Conservation (phyloP, 2,329 filamentous ascomycete species). For the Trichoderma endophyticum region DNA sequence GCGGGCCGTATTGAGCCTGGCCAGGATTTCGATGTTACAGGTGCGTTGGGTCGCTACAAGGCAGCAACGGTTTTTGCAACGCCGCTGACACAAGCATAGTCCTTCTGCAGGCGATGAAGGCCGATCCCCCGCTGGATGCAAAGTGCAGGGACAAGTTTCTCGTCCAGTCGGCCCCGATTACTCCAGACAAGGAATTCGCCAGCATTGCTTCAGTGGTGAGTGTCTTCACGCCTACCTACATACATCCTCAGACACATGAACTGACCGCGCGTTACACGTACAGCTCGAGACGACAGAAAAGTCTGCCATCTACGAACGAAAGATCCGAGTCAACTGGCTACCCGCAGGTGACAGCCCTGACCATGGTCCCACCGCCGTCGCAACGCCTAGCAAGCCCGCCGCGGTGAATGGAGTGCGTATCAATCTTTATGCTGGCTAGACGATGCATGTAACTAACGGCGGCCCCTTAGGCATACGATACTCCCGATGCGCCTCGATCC, state of each 20-base stretch:
- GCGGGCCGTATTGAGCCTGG: conserved; percentile 92
- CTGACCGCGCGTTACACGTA: not conserved
- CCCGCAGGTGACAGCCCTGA: conserved; percentile 51
- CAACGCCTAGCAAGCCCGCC: conserved; percentile 43
- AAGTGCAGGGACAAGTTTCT: conserved; percentile 98
- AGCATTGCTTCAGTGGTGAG: conserved; percentile 79
- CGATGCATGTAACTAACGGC: not conserved
- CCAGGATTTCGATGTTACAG: conserved; percentile 86
- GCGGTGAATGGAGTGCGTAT: conserved; percentile 41
- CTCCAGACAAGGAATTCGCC: conserved; percentile 76
- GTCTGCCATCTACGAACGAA: conserved; percentile 79
- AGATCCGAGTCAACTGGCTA: conserved; percentile 89
- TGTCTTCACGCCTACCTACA: conserved; percentile 13
- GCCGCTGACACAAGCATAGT: conserved; percentile 51
- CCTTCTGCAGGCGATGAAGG: conserved; percentile 95
- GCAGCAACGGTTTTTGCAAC: conserved; percentile 12
- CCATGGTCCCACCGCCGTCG: conserved; percentile 24
- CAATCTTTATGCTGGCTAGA: not conserved
- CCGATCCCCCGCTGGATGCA: conserved; percentile 79
- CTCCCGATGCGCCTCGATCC: conserved; percentile 43
- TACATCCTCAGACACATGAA: not conserved
- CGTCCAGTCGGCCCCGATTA: conserved; percentile 85
- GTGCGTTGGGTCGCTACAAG: conserved; percentile 47
- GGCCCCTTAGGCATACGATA: conserved; percentile 35
- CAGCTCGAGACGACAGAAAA: conserved; percentile 82